These are phyloP conservation scores for Solanum pimpinellifolium DNA, from an alignment of 257 asterid genomes.

Conservation along the genomic window DNA sequence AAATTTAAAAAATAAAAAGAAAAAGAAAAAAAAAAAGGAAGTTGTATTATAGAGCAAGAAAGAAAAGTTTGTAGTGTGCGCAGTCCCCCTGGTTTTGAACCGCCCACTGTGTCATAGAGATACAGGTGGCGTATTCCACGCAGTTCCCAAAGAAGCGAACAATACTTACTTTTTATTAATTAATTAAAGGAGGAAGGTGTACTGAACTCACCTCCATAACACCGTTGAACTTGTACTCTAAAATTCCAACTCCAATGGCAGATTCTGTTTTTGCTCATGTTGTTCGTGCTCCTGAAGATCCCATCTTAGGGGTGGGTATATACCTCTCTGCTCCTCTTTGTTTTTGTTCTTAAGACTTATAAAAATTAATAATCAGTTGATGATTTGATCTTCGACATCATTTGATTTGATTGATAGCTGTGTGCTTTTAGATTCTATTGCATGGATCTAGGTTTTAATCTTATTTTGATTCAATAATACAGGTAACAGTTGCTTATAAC, in stretches of 20 bases:
- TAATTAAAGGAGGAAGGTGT: no score
- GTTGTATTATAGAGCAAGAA: neutral
- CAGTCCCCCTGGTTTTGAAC: neutral
- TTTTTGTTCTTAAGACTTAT: neutral
- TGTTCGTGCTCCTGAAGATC: slow-evolving; percentile 78
- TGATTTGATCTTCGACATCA: neutral
- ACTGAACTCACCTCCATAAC: neutral
- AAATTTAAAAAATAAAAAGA: no score
- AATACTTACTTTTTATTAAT: neutral
- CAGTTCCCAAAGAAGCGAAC: neutral
- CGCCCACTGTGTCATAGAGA: neutral
- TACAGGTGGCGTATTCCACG: neutral
- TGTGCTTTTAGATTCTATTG: neutral
- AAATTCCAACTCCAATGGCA: slow-evolving; percentile 5
- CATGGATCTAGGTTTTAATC: neutral
- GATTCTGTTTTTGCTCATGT: slow-evolving; percentile 46
- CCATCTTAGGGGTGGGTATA: slow-evolving; percentile 49
- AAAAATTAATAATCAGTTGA: neutral
- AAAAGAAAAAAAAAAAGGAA: neutral
- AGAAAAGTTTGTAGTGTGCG: neutral
- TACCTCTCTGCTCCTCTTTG: neutral
- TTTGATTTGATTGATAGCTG: neutral
- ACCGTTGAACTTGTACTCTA: neutral
- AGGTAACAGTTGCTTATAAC: slow-evolving; percentile 80
- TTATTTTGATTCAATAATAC: slow-evolving; percentile 8